phyloP scores from a whole-genome alignment of 805 yeast genomes.

The Candida corydali region DNA sequence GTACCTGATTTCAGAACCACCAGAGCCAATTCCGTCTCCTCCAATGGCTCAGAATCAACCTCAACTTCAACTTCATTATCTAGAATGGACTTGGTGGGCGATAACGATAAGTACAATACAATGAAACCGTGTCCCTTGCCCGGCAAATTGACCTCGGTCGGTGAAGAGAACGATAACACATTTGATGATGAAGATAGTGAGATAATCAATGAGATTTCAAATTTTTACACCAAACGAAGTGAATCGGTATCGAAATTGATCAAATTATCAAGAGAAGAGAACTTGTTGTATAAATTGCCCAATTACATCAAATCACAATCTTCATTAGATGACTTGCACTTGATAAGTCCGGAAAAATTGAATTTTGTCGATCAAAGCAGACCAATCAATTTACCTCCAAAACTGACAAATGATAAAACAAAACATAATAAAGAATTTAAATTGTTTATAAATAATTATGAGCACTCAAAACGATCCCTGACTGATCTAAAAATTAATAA shows the following conservation, averaged over 20 bases:
- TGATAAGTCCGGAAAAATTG: conserved; percentile 60
- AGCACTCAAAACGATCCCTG: conserved; percentile 21
- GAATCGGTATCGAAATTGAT: conserved; percentile 28
- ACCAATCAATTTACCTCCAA: conserved; percentile 73
- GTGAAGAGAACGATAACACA: conserved; percentile 8
- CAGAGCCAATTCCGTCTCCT: not conserved
- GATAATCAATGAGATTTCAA: conserved; percentile 33
- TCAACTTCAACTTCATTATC: conserved; percentile 12
- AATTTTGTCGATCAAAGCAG: conserved; percentile 54
- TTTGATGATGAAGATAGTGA: conserved; percentile 26
- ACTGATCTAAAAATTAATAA: conserved; percentile 18
- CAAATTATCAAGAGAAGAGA: conserved; percentile 29
- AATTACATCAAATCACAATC: conserved; percentile 35
- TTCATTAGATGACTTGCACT: conserved; percentile 52
- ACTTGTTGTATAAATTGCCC: conserved; percentile 33
- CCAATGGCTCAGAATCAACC: not conserved
- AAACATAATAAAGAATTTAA: conserved; percentile 56
- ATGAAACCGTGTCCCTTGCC: conserved; percentile 28
- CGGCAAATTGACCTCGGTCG: conserved; percentile 20
- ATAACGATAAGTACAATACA: conserved; percentile 14
- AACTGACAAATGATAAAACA: conserved; percentile 45
- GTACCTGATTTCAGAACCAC: conserved; percentile 4
- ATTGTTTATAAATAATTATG: conserved; percentile 38
- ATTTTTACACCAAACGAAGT: conserved; percentile 33
- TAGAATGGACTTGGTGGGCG: conserved; percentile 21